Evolutionary conservation across 345 rosid species (phyloP), one percentile per base, ranked within the genome.

Genomic region (Eucalyptus shirleyi): DNA sequence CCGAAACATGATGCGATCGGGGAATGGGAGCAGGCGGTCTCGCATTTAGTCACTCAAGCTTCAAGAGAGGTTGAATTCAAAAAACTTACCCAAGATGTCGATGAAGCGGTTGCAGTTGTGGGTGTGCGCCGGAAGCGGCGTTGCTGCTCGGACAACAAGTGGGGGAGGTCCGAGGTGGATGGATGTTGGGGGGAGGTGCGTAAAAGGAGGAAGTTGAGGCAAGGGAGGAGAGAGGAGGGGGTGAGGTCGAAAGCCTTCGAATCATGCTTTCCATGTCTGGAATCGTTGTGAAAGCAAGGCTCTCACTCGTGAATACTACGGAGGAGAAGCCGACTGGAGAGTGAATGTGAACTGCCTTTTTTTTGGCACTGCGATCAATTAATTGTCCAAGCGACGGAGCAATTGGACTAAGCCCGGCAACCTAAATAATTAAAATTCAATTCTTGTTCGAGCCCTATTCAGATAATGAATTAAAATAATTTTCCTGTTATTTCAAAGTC

Each of bases 41-140:
- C 45, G 45, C 45, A 44, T 44, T 44, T 44, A 44, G 1, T 87
- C 65, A 50, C 97, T 94, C 90, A 97, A 93, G 88, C 37, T 85
- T 99, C 55, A 51, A 1, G 51, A 51, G 55, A 51, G 23, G 23
- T 51, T 51, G 23, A 96, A 98, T 88, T 98, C 98, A 88, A 97
- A 97, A 92, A 92, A 95, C 96, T 98, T 98, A 92, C 99, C 99
- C 90, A 97, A 91, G 85, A 98, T 94, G 90, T 97, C 98, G 56
- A 98, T 94, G 96, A 95, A 93, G 49, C 94, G 95, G 92, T 98
- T 98, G 93, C 90, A 96, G 2, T 96, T 95, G 32, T 94, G 96
- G 6, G 97, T 92, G 55, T 93, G 91, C 95, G 99, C 47, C 28
- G n/a, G 81, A 92, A 94, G 13, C 88, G 88, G 91, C 93, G 91